Evolutionary conservation across 257 asterid species (phyloP).

Genomic region (Jasminum sambac): DNA sequence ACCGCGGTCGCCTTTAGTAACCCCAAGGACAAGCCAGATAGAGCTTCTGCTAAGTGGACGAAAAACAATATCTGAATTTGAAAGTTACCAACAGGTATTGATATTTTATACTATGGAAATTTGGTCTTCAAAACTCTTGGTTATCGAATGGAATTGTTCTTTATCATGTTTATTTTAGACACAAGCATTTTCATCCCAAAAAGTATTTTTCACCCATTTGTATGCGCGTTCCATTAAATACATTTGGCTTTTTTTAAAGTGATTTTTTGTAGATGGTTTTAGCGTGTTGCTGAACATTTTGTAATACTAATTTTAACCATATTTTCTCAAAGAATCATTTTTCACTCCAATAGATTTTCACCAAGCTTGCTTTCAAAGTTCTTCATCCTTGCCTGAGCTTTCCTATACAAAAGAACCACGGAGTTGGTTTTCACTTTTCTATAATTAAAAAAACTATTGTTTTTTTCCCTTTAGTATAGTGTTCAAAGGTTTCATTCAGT

Average conservation of each 20-base stretch:
- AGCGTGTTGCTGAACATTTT: constrained; percentile 12
- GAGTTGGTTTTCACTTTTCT: neutral
- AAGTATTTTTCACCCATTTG: neutral
- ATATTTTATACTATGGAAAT: constrained; percentile 21
- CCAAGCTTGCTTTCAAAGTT: no score
- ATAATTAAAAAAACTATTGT: neutral
- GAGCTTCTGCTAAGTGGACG: constrained; percentile 72
- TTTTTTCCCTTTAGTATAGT: neutral
- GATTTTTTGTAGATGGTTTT: neutral
- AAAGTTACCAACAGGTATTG: constrained; percentile 84
- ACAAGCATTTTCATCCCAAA: neutral
- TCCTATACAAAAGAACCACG: neutral
- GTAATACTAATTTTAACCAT: no score
- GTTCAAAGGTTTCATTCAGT: constrained; percentile 11
- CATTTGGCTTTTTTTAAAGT: constrained; percentile 3
- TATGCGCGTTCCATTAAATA: constrained; percentile 6
- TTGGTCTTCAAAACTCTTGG: constrained; percentile 12
- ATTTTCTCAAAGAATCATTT: no score
- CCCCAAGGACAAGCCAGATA: constrained; percentile 80
- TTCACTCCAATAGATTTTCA: no score
- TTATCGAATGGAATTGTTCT: constrained; percentile 12
- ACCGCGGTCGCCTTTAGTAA: constrained; percentile 84
- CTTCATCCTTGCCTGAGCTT: constrained; percentile 13
- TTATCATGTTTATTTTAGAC: constrained; percentile 12
- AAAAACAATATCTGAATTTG: constrained; percentile 68